Evolutionary conservation across 176 grass and related monocot genomes (phyloP).

Genomic region (Echinochloa phyllopogon): DNA sequence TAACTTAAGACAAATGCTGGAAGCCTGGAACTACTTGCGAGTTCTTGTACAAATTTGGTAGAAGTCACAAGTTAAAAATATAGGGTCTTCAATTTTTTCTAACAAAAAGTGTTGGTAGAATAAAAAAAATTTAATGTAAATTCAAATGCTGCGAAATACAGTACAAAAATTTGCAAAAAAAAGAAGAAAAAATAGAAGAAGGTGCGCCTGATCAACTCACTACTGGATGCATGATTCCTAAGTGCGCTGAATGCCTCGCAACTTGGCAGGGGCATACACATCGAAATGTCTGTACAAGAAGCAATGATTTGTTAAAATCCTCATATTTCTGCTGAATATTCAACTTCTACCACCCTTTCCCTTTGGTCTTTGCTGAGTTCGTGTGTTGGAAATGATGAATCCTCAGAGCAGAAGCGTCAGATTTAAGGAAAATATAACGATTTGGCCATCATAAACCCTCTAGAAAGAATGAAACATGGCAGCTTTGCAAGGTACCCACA

Average conservation of each 20-base stretch:
- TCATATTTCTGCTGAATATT: neutral
- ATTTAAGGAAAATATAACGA: neutral
- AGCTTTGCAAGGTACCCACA: neutral
- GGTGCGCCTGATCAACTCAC: neutral
- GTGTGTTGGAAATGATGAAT: neutral
- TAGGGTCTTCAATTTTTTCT: neutral
- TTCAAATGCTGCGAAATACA: conserved; percentile 12
- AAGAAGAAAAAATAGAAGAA: too few relatives aligned
- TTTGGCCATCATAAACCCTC: neutral
- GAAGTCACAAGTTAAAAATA: neutral
- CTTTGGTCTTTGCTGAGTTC: neutral
- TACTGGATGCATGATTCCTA: neutral
- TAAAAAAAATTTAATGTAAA: conserved; percentile 23
- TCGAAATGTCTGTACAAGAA: conserved; percentile 36
- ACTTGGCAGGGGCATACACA: conserved; percentile 1
- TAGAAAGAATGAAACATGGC: neutral
- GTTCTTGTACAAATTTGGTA: conserved; percentile 9
- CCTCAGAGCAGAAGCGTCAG: neutral
- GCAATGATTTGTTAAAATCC: neutral
- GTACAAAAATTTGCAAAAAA: conserved; percentile 17
- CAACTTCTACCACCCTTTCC: conserved; percentile 9
- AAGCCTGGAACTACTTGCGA: too few relatives aligned
- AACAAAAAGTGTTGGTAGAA: neutral
- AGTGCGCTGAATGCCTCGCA: neutral
- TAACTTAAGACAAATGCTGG: neutral